phyloP scores from a whole-genome alignment of 352 stramenopile species.

The Phytophthora pisi region DNA sequence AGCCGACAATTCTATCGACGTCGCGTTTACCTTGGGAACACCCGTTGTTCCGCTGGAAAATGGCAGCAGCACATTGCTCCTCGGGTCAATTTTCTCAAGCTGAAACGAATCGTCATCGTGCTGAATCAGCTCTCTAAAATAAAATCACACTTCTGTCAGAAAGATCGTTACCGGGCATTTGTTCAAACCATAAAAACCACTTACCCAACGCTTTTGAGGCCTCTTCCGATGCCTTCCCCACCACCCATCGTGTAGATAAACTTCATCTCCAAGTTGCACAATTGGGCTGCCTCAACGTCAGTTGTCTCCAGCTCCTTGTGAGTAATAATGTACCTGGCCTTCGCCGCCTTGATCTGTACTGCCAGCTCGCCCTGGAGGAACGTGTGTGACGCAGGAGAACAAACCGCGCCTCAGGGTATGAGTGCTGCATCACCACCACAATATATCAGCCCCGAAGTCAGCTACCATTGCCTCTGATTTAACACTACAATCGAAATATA shows the following conservation, averaged over 20 bases:
- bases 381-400: not conserved
- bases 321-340: no score
- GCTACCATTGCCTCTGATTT: constrained; percentile 2
- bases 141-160: no score
- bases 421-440: constrained; percentile 6
- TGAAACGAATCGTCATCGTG: constrained; percentile 41
- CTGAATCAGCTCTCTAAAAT: constrained; percentile 4
- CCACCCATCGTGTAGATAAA: no score
- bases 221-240: no score
- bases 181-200: not conserved
- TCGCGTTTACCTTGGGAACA: constrained; percentile 64
- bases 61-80: constrained; percentile 64
- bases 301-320: no score
- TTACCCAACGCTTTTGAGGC: no score
- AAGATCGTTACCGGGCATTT: not conserved
- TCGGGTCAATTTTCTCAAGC: constrained; percentile 65
- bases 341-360: no score
- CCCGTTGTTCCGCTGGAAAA: constrained; percentile 96
- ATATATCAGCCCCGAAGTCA: not conserved
- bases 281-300: no score
- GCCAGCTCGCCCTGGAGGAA: no score
- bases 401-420: no score
- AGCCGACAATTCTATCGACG: not conserved
- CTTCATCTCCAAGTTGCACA: no score
- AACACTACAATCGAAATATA: constrained; percentile 8